Conservation (phyloP, 164 flowering plant genomes). For the Akebia trifoliata region DNA sequence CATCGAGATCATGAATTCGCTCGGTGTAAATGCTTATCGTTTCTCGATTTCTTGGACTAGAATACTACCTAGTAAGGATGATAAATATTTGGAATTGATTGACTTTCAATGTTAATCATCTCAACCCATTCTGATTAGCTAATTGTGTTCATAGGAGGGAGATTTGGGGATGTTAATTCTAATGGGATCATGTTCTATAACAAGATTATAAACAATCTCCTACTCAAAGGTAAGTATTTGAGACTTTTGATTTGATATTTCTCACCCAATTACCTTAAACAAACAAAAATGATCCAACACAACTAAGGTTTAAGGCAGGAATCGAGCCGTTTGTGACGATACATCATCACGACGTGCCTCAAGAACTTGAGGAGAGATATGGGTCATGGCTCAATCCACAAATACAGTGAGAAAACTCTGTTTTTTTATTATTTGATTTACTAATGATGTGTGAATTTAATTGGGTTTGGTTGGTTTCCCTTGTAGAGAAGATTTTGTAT, state of each 20-base stretch:
- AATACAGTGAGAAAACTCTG: conserved; percentile 27
- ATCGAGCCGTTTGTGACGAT: conserved; percentile 47
- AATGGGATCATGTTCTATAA: conserved; percentile 38
- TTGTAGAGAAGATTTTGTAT: conserved; percentile 42
- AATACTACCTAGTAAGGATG: conserved; percentile 11
- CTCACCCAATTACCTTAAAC: no score
- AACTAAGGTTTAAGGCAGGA: conserved; percentile 23
- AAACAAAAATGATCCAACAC: background rate
- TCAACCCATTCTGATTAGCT: no score
- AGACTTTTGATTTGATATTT: conserved; percentile 8
- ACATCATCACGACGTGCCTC: conserved; percentile 41
- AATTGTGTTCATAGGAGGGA: no score
- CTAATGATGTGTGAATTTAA: background rate
- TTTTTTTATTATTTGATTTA: background rate
- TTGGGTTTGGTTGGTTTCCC: no score
- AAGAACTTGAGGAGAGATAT: conserved; percentile 42
- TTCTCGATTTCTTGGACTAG: conserved; percentile 38
- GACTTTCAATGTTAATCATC: no score
- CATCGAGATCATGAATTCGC: conserved; percentile 30
- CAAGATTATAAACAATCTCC: conserved; percentile 31
- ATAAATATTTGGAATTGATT: no score
- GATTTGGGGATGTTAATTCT: conserved; percentile 35
- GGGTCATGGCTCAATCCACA: conserved; percentile 45
- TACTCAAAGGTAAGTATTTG: conserved; percentile 27
- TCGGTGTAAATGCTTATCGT: conserved; percentile 35